phyloP scores from a whole-genome alignment of 2,329 filamentous ascomycete genomes.

The Aureobasidium leucospermi region DNA sequence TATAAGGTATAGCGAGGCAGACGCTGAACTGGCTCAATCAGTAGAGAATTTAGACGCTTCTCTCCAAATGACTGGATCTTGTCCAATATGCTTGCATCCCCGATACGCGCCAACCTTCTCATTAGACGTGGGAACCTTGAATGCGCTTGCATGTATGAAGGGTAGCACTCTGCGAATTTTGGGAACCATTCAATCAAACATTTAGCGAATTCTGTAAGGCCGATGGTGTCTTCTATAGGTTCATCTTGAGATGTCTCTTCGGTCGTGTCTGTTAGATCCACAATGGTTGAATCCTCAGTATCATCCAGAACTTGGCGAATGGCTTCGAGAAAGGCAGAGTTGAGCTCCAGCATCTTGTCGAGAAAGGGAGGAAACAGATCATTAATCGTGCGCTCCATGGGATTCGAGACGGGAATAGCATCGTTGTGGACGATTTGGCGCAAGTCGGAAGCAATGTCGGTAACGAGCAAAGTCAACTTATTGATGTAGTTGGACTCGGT shows the following conservation, averaged over 20 bases:
- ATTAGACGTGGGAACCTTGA: conserved; percentile 78
- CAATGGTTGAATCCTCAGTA: conserved; percentile 71
- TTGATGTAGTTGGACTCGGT: conserved; percentile 91
- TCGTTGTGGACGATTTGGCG: conserved; percentile 51
- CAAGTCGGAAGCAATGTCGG: conserved; percentile 73
- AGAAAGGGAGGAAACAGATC: conserved; percentile 75
- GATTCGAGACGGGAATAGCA: conserved; percentile 23
- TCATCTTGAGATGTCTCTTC: conserved; percentile 31
- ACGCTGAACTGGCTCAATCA: conserved; percentile 94
- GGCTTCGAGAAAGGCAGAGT: conserved; percentile 70
- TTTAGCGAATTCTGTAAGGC: conserved; percentile 69
- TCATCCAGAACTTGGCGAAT: conserved; percentile 71
- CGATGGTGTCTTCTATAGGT: conserved; percentile 52
- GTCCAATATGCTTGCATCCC: conserved; percentile 74
- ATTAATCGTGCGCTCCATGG: conserved; percentile 39
- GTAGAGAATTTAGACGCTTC: conserved; percentile 78
- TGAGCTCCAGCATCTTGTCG: conserved; percentile 72
- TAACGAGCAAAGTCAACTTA: conserved; percentile 78
- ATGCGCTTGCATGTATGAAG: conserved; percentile 86
- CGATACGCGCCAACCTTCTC: conserved; percentile 66
- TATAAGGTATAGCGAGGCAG: conserved; percentile 90
- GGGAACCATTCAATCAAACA: conserved; percentile 88
- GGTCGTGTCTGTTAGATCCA: conserved; percentile 59
- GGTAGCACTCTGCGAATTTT: conserved; percentile 82
- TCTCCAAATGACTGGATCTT: conserved; percentile 78